Evolutionary conservation across 176 grass and related monocot species (phyloP), one percentile per base, ranked within the genome.

Genomic region (Avena insularis): DNA sequence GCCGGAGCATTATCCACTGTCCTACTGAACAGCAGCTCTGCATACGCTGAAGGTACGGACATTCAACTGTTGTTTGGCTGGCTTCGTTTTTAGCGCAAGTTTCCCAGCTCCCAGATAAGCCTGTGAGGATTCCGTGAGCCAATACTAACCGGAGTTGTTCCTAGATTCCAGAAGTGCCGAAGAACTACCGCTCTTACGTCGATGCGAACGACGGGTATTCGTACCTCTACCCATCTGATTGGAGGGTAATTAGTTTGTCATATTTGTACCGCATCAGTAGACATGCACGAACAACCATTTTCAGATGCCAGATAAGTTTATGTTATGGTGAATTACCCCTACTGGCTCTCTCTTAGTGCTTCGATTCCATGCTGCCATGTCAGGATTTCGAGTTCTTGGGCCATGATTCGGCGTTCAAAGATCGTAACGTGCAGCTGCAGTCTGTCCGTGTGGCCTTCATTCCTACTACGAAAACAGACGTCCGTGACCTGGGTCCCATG

Each of bases 391-490:
- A 98, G 67, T 98, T 87, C 90, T 27, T 87, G 81, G 96, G 93
- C 21, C 92, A 96, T 83, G 96, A 98, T 77, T 98, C 96, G 31
- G 93, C 96, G 56, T 96, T 98, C 82, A 98, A 96, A 85, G 96
- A 98, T 77, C 78, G 83, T 15, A 92, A 91, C 75, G 57, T 91
- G 19, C 90, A 94, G 12, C 87, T 98, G 58, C 96, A 98, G 16
- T 86, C 80, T 86, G 96, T 98, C 15, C 93, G 93, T 23, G 92
- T 98, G 57, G 89, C 84, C 16, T 98, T 98, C 61, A 81, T 93
- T 68, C 96, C 96, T 21, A 98, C 96, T 2, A 87, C 79, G 7
- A 98, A 96, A 89, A 98, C 87, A 12, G 96, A 96, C 77, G 61
- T 94, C 6, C 96, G 82, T 59, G 96, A 98, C 65, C 83, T 98